Evolutionary conservation across 1,284 basidiomycete genomes (phyloP).

Genomic region (Boletellus deceptivus): DNA sequence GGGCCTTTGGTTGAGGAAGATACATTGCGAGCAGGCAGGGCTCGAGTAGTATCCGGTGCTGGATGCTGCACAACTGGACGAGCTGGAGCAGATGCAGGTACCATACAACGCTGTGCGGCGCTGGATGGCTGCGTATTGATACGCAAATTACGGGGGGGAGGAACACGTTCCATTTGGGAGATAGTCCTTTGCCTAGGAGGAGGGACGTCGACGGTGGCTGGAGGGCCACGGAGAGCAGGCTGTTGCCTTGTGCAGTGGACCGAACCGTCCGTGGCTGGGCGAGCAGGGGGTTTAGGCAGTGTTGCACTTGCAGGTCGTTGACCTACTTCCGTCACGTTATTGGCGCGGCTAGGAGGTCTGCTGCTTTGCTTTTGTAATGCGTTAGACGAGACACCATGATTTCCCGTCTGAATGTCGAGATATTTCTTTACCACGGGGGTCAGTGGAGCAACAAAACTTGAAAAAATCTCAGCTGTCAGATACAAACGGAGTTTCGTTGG

Average conservation of each 20-base stretch:
- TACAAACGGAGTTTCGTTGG: slow-evolving; percentile 11
- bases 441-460: slow-evolving; percentile 70
- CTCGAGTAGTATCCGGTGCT: slow-evolving; percentile 5
- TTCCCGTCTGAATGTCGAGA: slow-evolving; percentile 53
- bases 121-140: slow-evolving; percentile 21
- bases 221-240: background rate
- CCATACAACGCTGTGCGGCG: slow-evolving; percentile 21
- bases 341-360: slow-evolving; percentile 27
- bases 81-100: slow-evolving; percentile 12
- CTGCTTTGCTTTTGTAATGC: slow-evolving; percentile 19
- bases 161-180: slow-evolving; percentile 22
- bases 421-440: slow-evolving; percentile 78
- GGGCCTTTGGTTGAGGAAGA: slow-evolving; percentile 19
- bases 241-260: slow-evolving; percentile 9
- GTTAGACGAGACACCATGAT: background rate
- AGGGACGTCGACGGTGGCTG: slow-evolving; percentile 5
- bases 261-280: slow-evolving; percentile 1
- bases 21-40: slow-evolving; percentile 5
- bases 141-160: slow-evolving; percentile 16
- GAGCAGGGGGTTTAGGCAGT: slow-evolving; percentile 14
- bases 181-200: slow-evolving; percentile 15
- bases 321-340: slow-evolving; percentile 11
- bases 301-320: slow-evolving; percentile 10
- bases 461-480: slow-evolving; percentile 5
- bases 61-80: slow-evolving; percentile 16